phyloP scores from a whole-genome alignment of 176 grass and related monocot genomes.

The Aegilops bicornis region DNA sequence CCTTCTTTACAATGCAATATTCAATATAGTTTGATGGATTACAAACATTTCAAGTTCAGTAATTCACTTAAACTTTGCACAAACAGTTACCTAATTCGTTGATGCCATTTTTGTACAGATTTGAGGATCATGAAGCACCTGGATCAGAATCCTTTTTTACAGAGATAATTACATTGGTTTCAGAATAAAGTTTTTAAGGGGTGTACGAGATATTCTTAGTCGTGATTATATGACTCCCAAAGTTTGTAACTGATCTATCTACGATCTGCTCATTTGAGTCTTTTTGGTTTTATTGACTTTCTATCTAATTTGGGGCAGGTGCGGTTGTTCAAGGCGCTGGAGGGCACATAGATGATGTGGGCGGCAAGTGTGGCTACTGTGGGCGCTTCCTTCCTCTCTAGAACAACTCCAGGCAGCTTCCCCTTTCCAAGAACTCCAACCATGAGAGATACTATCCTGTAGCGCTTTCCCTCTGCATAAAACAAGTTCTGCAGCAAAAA shows the following conservation, averaged over 20 bases:
- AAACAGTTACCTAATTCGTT: constrained; percentile 14
- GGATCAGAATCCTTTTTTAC: constrained; percentile 86
- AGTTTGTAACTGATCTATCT: constrained; percentile 22
- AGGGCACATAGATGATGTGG: too few species aligned
- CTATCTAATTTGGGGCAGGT: too few species aligned
- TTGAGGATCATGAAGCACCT: constrained; percentile 77
- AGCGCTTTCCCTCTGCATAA: too few species aligned
- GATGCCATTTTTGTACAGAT: constrained; percentile 38
- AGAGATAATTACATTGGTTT: constrained; percentile 90
- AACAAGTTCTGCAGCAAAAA: too few species aligned
- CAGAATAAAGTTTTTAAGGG: constrained; percentile 85
- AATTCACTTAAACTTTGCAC: constrained; percentile 9
- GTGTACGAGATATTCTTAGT: constrained; percentile 79
- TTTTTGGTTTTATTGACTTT: neutral
- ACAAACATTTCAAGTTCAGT: constrained; percentile 4
- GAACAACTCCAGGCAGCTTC: too few species aligned
- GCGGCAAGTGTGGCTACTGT: too few species aligned
- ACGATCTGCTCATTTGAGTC: neutral
- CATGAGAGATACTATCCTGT: too few species aligned
- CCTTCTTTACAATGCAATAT: constrained; percentile 15
- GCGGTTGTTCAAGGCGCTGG: too few species aligned
- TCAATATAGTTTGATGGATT: neutral
- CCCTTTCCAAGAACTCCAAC: too few species aligned
- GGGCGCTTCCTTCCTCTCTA: too few species aligned
- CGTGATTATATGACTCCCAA: constrained; percentile 98